A percentile compares a stretch with the other conserved stretches of the same genome.
Conservation (phyloP, 169 alveolate species). For the Sarcocystis neurona region DNA sequence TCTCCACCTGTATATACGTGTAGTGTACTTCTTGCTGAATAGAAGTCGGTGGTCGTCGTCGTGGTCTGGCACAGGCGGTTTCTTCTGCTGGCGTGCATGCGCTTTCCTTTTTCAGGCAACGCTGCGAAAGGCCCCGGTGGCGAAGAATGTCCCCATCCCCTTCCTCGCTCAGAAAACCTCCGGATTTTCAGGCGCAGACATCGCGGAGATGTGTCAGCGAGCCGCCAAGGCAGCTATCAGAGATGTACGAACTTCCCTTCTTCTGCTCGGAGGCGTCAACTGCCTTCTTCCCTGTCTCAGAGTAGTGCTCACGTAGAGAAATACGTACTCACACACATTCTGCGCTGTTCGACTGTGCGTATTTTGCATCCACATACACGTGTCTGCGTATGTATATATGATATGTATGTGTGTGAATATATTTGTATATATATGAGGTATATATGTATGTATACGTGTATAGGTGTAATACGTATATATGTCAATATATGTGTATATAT, state of each 20-base stretch:
- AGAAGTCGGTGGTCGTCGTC: too few relatives aligned
- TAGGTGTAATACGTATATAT: not conserved
- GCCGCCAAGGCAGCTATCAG: slow-evolving; percentile 99
- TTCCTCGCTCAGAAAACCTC: slow-evolving; percentile 98
- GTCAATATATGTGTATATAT: not conserved
- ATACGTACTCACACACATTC: slow-evolving; percentile 34
- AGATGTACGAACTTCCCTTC: slow-evolving; percentile 91
- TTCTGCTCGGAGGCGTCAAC: not conserved
- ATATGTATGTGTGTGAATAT: too few relatives aligned
- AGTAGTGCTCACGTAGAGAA: slow-evolving; percentile 64
- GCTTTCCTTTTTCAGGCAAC: slow-evolving; percentile 85
- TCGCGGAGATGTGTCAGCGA: slow-evolving; percentile 98
- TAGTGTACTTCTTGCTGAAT: too few relatives aligned
- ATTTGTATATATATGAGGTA: not conserved
- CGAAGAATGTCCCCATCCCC: slow-evolving; percentile 95
- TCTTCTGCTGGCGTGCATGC: too few relatives aligned
- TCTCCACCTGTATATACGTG: too few relatives aligned
- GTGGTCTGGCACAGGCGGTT: too few relatives aligned
- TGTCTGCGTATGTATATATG: too few relatives aligned
- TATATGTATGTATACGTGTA: not conserved
- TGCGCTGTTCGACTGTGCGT: not conserved
- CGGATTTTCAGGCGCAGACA: slow-evolving; percentile 99
- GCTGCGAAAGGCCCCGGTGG: slow-evolving; percentile 97
- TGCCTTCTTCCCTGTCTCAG: slow-evolving; percentile 61
- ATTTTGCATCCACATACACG: too few relatives aligned